These are phyloP conservation scores for Trypanosoma mega DNA, from an alignment of 208 protist species.

Conservation along the genomic window DNA sequence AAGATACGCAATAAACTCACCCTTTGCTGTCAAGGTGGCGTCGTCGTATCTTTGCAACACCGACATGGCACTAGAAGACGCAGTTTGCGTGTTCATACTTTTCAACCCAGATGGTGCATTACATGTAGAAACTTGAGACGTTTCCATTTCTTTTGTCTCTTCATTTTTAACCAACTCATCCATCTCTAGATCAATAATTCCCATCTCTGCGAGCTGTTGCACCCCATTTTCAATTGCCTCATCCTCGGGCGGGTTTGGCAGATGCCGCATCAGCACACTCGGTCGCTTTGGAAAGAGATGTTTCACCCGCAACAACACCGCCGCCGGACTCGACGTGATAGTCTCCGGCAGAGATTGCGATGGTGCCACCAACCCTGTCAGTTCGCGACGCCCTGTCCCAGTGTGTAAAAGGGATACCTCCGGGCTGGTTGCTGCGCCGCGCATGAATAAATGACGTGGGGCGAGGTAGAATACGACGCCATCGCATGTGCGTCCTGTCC, in stretches of 20 bases:
- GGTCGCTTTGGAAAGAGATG: slow-evolving; percentile 36
- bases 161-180: background rate
- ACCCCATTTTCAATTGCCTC: slow-evolving; percentile 30
- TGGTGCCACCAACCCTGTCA: slow-evolving; percentile 1
- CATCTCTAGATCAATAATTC: slow-evolving; percentile 25
- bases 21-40: slow-evolving; percentile 42
- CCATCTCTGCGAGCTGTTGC: slow-evolving; percentile 51
- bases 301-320: slow-evolving; percentile 60
- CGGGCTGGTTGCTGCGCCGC: background rate
- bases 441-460: slow-evolving; percentile 32
- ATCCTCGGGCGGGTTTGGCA: slow-evolving; percentile 38
- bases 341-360: slow-evolving; percentile 6
- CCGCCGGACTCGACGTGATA: slow-evolving; percentile 36
- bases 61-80: background rate
- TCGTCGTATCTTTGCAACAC: slow-evolving; percentile 25
- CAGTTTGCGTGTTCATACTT: background rate
- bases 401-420: no score
- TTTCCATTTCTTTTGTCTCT: background rate
- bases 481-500: slow-evolving; percentile 65
- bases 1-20: slow-evolving; percentile 52
- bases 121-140: no score
- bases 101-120: no score
- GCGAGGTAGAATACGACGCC: slow-evolving; percentile 72
- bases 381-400: background rate
- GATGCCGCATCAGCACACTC: slow-evolving; percentile 22